Evolutionary conservation across 495 filamentous ascomycete genomes (phyloP).

Genomic region (Neurospora tetraspora): DNA sequence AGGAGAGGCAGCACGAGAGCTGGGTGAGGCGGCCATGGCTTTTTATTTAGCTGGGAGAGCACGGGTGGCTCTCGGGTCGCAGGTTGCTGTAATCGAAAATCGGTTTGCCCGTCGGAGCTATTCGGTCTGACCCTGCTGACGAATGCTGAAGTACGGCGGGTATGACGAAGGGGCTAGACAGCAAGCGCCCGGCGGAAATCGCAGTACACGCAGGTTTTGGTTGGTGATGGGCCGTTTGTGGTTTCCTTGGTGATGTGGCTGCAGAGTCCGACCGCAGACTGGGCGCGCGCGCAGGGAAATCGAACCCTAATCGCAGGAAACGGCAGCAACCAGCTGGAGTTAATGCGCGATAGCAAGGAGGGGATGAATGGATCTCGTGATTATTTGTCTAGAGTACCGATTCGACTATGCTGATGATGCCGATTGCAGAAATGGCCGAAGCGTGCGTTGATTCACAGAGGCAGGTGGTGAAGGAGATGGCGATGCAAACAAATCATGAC

Average conservation of each 20-base stretch:
- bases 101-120: neutral
- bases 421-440: neutral
- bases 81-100: neutral
- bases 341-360: neutral
- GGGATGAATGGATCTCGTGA: neutral
- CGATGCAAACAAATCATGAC: neutral
- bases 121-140: neutral
- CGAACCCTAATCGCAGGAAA: neutral
- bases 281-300: neutral
- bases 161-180: neutral
- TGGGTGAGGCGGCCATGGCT: slow-evolving; percentile 26
- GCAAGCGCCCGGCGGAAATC: neutral
- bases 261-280: neutral
- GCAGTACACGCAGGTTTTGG: neutral
- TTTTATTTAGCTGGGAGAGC: neutral
- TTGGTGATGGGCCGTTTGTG: neutral
- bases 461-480: neutral
- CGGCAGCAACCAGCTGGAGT: neutral
- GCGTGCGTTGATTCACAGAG: neutral
- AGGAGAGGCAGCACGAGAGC: slow-evolving; percentile 13
- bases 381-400: neutral
- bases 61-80: neutral
- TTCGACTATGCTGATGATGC: neutral
- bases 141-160: neutral
- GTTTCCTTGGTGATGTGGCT: neutral